A percentile compares a stretch with the other conserved stretches of the same genome.
Evolutionary conservation across 2,329 filamentous ascomycete genomes (phyloP).

Genomic region (Hymenoscyphus infarciens): DNA sequence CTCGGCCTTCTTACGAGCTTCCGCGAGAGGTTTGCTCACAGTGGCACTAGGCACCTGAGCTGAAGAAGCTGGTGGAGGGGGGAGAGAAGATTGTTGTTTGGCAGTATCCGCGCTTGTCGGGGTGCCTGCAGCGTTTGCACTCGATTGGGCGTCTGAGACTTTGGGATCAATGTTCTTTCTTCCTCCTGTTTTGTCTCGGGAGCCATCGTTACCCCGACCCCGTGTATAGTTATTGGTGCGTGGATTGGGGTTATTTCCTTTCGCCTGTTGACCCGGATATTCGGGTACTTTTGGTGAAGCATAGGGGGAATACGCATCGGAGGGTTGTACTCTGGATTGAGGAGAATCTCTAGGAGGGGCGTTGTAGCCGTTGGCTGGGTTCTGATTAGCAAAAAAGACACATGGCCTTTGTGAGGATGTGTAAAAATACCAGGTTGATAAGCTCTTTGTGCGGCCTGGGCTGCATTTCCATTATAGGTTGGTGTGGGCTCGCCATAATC

Average conservation of each 20-base stretch:
- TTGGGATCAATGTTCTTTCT: constrained; percentile 12
- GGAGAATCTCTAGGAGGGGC: constrained; percentile 17
- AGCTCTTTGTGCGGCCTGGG: constrained; percentile 21
- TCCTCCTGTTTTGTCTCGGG: constrained; percentile 15
- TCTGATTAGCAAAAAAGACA: constrained; percentile 6
- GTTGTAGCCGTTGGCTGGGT: constrained; percentile 25
- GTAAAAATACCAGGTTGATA: constrained; percentile 24
- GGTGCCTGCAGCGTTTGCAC: constrained; percentile 13
- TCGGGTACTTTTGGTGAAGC: constrained; percentile 18
- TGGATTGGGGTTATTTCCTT: constrained; percentile 8
- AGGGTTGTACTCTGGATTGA: constrained; percentile 22
- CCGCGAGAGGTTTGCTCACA: constrained; percentile 22
- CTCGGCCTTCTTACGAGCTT: constrained; percentile 52
- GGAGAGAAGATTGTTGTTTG: constrained; percentile 5
- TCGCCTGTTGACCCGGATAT: constrained; percentile 17
- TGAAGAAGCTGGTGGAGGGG: constrained; percentile 4
- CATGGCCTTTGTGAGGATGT: neutral
- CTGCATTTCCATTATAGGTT: constrained; percentile 21
- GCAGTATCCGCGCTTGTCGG: constrained; percentile 8
- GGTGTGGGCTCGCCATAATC: constrained; percentile 27
- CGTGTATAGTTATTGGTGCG: constrained; percentile 9
- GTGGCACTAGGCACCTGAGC: neutral
- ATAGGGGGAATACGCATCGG: constrained; percentile 31
- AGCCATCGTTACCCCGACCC: constrained; percentile 7
- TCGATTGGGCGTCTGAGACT: constrained; percentile 7